These are phyloP conservation scores for Biancaea sappan DNA, from an alignment of 306 rosid genomes.

Conservation along the genomic window DNA sequence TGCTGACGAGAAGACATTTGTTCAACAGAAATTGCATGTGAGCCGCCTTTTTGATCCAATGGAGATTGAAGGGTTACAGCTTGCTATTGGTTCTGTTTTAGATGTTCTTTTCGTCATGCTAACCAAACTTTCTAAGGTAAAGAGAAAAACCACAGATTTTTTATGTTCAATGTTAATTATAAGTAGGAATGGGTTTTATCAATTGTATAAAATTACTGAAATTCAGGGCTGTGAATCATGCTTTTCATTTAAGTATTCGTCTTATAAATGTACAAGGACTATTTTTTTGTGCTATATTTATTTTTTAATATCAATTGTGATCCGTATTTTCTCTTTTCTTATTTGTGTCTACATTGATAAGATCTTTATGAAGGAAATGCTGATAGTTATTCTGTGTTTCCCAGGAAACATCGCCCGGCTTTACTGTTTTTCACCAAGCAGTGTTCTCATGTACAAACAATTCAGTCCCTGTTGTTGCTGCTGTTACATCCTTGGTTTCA, in stretches of 20 bases:
- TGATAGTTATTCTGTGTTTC: slow-evolving; percentile 41
- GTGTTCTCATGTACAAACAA: slow-evolving; percentile 63
- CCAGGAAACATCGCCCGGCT: slow-evolving; percentile 69
- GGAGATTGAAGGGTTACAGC: slow-evolving; percentile 87
- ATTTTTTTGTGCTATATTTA: slow-evolving; percentile 8
- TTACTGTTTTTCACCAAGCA: slow-evolving; percentile 76
- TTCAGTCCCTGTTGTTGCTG: slow-evolving; percentile 69
- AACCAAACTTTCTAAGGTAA: slow-evolving; percentile 77
- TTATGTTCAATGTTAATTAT: slow-evolving; percentile 24
- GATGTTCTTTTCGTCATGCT: slow-evolving; percentile 72
- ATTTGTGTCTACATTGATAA: slow-evolving; percentile 13
- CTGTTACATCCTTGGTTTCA: slow-evolving; percentile 72
- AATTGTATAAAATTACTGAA: slow-evolving; percentile 12
- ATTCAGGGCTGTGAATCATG: slow-evolving; percentile 10
- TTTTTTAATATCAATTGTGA: neutral
- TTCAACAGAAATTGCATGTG: slow-evolving; percentile 63
- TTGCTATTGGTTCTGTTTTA: slow-evolving; percentile 69
- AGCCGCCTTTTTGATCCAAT: slow-evolving; percentile 73
- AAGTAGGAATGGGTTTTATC: slow-evolving; percentile 29
- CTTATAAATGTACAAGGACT: slow-evolving; percentile 16
- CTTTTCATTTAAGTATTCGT: slow-evolving; percentile 19
- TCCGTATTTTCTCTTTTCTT: slow-evolving; percentile 10
- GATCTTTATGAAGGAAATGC: slow-evolving; percentile 27
- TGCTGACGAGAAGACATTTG: slow-evolving; percentile 30
- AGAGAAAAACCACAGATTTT: slow-evolving; percentile 1